A percentile compares a stretch with the other conserved stretches of the same genome.
Conservation (phyloP, 306 rosid genomes). For the Quercus dentata region DNA sequence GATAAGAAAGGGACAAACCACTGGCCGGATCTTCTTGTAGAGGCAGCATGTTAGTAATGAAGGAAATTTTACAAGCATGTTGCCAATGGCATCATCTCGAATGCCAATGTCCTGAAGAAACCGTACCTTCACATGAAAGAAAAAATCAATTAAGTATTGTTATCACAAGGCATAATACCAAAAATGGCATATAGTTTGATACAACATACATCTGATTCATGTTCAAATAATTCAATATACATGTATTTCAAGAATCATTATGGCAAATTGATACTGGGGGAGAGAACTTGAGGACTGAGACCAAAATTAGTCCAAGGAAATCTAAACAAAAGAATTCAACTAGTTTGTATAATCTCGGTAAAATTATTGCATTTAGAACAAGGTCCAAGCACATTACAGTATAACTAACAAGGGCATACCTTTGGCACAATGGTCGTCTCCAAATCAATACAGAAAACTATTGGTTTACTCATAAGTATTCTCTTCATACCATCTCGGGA, state of each 20-base stretch:
- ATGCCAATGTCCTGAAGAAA: constrained; percentile 82
- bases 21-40: constrained; percentile 29
- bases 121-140: constrained; percentile 50
- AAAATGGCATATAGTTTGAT: background rate
- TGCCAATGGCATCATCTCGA: constrained; percentile 75
- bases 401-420: constrained; percentile 43
- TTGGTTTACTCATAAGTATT: constrained; percentile 78
- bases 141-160: constrained; percentile 16
- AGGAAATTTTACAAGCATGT: constrained; percentile 95
- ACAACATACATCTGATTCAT: background rate
- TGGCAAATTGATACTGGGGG: background rate
- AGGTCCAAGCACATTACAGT: constrained; percentile 4
- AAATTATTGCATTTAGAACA: background rate
- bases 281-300: constrained; percentile 9
- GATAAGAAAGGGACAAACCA: constrained; percentile 57
- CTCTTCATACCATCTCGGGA: constrained; percentile 89
- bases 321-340: constrained; percentile 1
- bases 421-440: constrained; percentile 75
- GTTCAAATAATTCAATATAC: background rate
- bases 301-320: background rate
- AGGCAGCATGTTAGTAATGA: constrained; percentile 76
- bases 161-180: constrained; percentile 11
- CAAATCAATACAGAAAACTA: constrained; percentile 77
- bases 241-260: constrained; percentile 8
- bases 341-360: background rate